Evolutionary conservation across 1,284 basidiomycete species (phyloP), one percentile per base, ranked within the genome.

Genomic region (Gymnopus androsaceus): DNA sequence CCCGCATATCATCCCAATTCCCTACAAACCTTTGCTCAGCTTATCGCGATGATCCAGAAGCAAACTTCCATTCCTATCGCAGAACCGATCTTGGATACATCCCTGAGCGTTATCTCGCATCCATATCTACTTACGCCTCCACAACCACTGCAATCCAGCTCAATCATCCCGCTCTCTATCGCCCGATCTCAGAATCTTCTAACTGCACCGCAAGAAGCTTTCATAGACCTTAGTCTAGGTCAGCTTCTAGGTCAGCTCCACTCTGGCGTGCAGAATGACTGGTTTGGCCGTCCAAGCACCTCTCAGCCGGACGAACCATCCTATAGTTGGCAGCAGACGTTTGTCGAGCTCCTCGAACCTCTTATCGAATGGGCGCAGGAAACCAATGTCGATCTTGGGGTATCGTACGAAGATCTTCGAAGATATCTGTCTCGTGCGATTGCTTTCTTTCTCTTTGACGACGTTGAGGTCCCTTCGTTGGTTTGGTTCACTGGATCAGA

Each of bases 311-410:
- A 57, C 3, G 63, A 71, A 3, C 65, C 74, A 41, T 51, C 79
- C 8, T 87, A 84, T 65, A 83, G 78, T 66, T 90, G 87, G 88
- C 85, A 89, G 67, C 86, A 87, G 63, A 81, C 83, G 0, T 90
- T 90, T 66, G 81, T 82, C 4, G 55, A 67, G 3, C 70, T 82
- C 4, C 69, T 90, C 47, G 88, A 90, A 59, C 70, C 71, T 2
- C 68, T 84, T 14, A 68, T 90, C n/a, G 64, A 67, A 17, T 64
- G 66, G 3, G 68, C 76, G 23, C 38, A 36, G 38, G 34, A 45
- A 6, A 30, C 30, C 3, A 14, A 38, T n/a, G 34, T 55, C 23
- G 23, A 44, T 62, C 14, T 45, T 12, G 61, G 60, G 33, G 62
- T 79, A 0, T 76, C 73, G 37, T 79, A 72, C 61, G 65, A 67